Conservation (phyloP, 192 early-diverging fungal genomes). For the Oehlia diaphana region DNA sequence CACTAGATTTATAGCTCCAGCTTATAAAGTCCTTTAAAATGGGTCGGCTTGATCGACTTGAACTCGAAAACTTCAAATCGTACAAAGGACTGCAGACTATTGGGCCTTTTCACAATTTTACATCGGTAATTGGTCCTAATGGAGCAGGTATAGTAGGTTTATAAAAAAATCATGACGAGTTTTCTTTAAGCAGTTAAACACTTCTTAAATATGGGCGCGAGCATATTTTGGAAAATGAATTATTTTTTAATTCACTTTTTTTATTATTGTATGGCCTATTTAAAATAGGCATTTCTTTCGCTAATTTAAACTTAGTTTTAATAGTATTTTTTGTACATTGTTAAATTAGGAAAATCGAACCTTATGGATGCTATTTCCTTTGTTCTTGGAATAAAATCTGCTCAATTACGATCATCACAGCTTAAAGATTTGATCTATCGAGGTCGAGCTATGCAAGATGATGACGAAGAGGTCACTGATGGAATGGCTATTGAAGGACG, state of each 20-base stretch:
- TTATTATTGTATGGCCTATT: background rate
- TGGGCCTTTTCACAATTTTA: conserved; percentile 93
- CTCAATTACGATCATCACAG: conserved; percentile 87
- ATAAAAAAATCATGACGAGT: background rate
- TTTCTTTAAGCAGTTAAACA: background rate
- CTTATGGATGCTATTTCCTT: conserved; percentile 99
- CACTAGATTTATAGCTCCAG: too few species aligned
- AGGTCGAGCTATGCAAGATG: conserved; percentile 52
- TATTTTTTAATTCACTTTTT: background rate
- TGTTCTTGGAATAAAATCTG: conserved; percentile 92
- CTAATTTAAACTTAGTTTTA: background rate
- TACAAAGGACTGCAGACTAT: conserved; percentile 94
- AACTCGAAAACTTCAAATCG: conserved; percentile 99
- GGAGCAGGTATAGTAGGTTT: conserved; percentile 68
- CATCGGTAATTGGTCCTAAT: conserved; percentile 95
- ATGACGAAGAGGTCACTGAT: conserved; percentile 47
- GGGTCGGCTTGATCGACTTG: conserved; percentile 84
- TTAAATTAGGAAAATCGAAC: conserved; percentile 85
- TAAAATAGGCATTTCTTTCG: background rate
- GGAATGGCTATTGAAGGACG: conserved; percentile 37
- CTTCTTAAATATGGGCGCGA: background rate
- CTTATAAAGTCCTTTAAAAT: conserved; percentile 38
- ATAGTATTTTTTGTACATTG: background rate
- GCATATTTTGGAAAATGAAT: background rate
- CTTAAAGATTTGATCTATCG: conserved; percentile 92